Evolutionary conservation across 495 filamentous ascomycete genomes (phyloP).

Genomic region (Xylaria telfairii): DNA sequence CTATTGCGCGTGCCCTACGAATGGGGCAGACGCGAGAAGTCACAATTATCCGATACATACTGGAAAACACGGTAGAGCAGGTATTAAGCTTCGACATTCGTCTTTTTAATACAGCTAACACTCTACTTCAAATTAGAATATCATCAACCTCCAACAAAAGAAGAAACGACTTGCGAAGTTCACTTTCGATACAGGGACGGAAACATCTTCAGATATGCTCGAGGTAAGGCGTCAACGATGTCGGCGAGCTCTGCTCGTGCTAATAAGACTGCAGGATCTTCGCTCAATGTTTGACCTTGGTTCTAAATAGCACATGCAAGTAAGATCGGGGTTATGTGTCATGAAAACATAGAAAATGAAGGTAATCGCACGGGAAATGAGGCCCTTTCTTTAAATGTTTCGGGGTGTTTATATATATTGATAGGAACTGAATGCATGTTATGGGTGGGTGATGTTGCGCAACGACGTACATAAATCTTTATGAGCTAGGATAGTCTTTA

Average conservation of each 20-base stretch:
- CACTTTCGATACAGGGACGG: conserved; percentile 20
- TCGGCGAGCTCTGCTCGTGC: not conserved
- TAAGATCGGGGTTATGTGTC: not conserved
- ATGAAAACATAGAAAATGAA: not conserved
- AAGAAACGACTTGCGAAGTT: conserved; percentile 28
- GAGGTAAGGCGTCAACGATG: not conserved
- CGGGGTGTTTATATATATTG: too few relatives aligned
- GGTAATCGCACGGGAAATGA: not conserved
- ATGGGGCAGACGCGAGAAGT: conserved; percentile 56
- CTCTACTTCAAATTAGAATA: conserved; percentile 23
- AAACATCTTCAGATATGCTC: not conserved
- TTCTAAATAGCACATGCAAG: not conserved
- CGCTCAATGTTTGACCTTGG: not conserved
- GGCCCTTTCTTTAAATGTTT: not conserved
- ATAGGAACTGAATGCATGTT: too few relatives aligned
- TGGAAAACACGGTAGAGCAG: conserved; percentile 56
- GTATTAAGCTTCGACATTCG: conserved; percentile 31
- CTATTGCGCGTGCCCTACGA: conserved; percentile 52
- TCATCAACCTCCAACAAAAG: conserved; percentile 26
- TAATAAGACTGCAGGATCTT: conserved; percentile 2
- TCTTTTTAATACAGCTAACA: not conserved
- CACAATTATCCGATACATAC: conserved; percentile 50
- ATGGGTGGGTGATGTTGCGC: too few relatives aligned
- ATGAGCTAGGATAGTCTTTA: not conserved
- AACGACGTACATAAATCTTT: not conserved